phyloP scores from a whole-genome alignment of 148 eudicot genomes.

The Amaranthus hypochondriacus region DNA sequence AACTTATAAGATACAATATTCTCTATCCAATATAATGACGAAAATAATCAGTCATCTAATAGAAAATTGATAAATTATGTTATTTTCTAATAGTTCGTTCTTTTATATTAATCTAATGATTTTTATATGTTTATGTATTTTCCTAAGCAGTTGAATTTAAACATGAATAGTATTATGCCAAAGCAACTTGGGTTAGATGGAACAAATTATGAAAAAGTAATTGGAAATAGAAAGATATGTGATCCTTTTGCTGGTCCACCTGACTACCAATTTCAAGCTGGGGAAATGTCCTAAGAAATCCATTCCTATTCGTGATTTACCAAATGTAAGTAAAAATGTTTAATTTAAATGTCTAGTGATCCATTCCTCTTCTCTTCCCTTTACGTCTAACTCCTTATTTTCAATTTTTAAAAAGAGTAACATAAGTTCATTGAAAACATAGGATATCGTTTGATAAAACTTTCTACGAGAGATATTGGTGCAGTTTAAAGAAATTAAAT shows the following conservation, averaged over 20 bases:
- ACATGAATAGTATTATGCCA: constrained; percentile 26
- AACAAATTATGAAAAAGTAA: constrained; percentile 11
- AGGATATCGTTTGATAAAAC: too few species aligned
- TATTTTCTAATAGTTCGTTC: too few species aligned
- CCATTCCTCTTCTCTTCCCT: too few species aligned
- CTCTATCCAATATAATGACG: too few species aligned
- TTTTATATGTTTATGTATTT: not conserved
- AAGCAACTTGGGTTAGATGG: constrained; percentile 19
- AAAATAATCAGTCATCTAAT: too few species aligned
- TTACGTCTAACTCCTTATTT: not conserved
- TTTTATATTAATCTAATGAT: not conserved
- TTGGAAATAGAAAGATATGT: constrained; percentile 36
- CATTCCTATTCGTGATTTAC: constrained; percentile 48
- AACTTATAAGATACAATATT: too few species aligned
- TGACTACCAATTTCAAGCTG: constrained; percentile 40
- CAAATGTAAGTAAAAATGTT: constrained; percentile 37
- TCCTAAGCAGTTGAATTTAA: constrained; percentile 43
- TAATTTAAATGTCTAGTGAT: too few species aligned
- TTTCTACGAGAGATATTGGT: too few species aligned
- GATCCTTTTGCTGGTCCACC: constrained; percentile 63
- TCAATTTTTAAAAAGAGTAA: not conserved
- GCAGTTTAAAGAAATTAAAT: too few species aligned
- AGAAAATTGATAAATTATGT: too few species aligned
- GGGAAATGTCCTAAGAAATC: constrained; percentile 41
- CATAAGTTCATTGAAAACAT: too few species aligned